Percentiles rank a stretch among this genome's conserved stretches.
Evolutionary conservation across 169 alveolate genomes (phyloP).

Genomic region (Eimeria zaria): DNA sequence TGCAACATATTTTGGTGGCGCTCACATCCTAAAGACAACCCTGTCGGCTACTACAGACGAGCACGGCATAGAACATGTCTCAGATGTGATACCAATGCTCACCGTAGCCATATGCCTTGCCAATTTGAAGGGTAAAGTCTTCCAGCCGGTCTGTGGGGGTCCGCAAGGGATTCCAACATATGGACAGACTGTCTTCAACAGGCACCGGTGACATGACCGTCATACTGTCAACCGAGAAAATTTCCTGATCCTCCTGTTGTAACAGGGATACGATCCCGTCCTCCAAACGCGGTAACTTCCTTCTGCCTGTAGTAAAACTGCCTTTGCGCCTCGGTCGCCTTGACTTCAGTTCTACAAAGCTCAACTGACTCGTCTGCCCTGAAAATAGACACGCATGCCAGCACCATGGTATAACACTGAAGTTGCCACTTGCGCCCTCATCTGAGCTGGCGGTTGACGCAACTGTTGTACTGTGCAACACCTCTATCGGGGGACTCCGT

Average conservation of each 20-base stretch:
- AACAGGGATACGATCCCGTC: not conserved
- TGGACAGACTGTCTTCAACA: not conserved
- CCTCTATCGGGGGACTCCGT: not conserved
- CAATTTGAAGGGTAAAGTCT: conserved; percentile 75
- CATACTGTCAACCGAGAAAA: conserved; percentile 10
- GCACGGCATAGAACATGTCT: not conserved
- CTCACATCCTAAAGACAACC: no score
- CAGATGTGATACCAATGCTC: not conserved
- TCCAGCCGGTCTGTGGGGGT: conserved; percentile 14
- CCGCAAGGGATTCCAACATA: conserved; percentile 78
- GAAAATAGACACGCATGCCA: not conserved
- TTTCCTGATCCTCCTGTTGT: not conserved
- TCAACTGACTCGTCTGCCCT: not conserved
- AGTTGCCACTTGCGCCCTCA: not conserved
- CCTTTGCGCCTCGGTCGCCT: not conserved
- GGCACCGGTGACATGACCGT: conserved; percentile 29
- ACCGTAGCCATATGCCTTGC: conserved; percentile 72
- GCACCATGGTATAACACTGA: no score
- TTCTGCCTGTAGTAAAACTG: not conserved
- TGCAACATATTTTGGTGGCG: no score
- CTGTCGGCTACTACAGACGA: not conserved
- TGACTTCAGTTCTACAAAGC: not conserved
- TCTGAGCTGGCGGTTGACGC: not conserved
- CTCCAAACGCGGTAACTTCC: not conserved
- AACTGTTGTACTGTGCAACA: not conserved